Percentiles rank a stretch among this genome's conserved stretches.
These are phyloP conservation scores for Paecilomyces sp. DNA, from an alignment of 2,329 filamentous ascomycete species.

Conservation along the genomic window DNA sequence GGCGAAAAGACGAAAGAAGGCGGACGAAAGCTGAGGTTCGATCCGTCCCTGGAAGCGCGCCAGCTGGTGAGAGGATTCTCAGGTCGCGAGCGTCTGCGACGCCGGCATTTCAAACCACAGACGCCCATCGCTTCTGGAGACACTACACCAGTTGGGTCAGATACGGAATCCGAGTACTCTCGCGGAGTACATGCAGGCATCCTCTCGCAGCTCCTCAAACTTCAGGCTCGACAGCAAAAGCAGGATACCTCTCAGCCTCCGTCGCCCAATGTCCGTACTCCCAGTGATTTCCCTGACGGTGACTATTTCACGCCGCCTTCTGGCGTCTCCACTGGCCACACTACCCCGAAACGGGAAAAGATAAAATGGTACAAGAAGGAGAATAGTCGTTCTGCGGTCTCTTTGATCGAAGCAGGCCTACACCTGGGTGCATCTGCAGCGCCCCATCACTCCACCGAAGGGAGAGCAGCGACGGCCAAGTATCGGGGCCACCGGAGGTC, in stretches of 20 bases:
- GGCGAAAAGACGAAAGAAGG: not conserved
- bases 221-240: slow-evolving; percentile 13
- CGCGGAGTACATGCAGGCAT: slow-evolving; percentile 22
- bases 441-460: slow-evolving; percentile 5
- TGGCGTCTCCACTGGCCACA: slow-evolving; percentile 6
- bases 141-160: slow-evolving; percentile 1
- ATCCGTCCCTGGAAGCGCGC: slow-evolving; percentile 18
- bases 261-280: slow-evolving; percentile 1
- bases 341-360: slow-evolving; percentile 5
- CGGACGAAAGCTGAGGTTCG: not conserved
- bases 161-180: slow-evolving; percentile 8
- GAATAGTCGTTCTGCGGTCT: slow-evolving; percentile 6
- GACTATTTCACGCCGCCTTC: slow-evolving; percentile 3
- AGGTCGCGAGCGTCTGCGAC: slow-evolving; percentile 14
- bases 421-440: slow-evolving; percentile 5
- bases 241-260: slow-evolving; percentile 6
- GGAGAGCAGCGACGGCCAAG: slow-evolving; percentile 4
- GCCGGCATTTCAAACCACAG: slow-evolving; percentile 8
- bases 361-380: slow-evolving; percentile 18
- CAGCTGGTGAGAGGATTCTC: slow-evolving; percentile 24
- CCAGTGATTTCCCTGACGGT: not conserved
- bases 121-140: slow-evolving; percentile 6
- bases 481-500: slow-evolving; percentile 5
- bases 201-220: slow-evolving; percentile 22
- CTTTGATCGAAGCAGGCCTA: slow-evolving; percentile 6